Base-by-base conservation (phyloP, 2,329 filamentous ascomycete species). In the Pseudocercospora vitis region DNA sequence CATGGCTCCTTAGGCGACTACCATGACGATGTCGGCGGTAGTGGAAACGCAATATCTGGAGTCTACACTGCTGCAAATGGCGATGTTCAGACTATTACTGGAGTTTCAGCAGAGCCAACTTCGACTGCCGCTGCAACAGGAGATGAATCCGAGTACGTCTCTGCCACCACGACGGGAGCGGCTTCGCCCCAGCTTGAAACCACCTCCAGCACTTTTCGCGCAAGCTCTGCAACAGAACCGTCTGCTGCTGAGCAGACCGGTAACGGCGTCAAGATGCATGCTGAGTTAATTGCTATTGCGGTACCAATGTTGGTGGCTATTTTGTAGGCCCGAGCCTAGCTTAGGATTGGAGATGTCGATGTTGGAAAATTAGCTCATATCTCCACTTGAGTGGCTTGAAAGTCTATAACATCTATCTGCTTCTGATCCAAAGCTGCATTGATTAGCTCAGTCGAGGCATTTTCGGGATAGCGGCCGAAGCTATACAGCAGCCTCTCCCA, bases 11-110 rank as follows among this genome's bases (percentile, higher is more conserved):
- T 26, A 58, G 56, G 53, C 4, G 50, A 58, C 39, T 54, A 56
- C 39, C 53, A 56, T 14, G 56, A 58, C 48, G 53, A 58, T 7
- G 31, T 39, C 23, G 55, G 44, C 6, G 55, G 53, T 9, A 53
- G n/a, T 12, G 49, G 48, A 2, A 50, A 56, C 12, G 51, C 50
- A 8, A 40, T 48, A 9, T 52, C 55, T 7, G 52, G 55, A n/a
- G 48, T 46, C 3, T 57, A 59, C 29, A 58, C 52, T 12, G 57
- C 50, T 23, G 23, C 49, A 4, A 29, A 57, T 16, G 56, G 55
- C 18, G 26, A 50, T 19, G 56, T 55, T n/a, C 51, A 56, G 37
- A 37, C 42, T 3, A 29, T 50, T 21, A 58, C 55, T 47, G 55
- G 52, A 26, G 19, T 26, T 6, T 12, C 37, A 4, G 37, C 37